A percentile compares a stretch with the other conserved stretches of the same genome.
Conservation (phyloP, 2,329 filamentous ascomycete genomes). For the Chaetomium sp. region DNA sequence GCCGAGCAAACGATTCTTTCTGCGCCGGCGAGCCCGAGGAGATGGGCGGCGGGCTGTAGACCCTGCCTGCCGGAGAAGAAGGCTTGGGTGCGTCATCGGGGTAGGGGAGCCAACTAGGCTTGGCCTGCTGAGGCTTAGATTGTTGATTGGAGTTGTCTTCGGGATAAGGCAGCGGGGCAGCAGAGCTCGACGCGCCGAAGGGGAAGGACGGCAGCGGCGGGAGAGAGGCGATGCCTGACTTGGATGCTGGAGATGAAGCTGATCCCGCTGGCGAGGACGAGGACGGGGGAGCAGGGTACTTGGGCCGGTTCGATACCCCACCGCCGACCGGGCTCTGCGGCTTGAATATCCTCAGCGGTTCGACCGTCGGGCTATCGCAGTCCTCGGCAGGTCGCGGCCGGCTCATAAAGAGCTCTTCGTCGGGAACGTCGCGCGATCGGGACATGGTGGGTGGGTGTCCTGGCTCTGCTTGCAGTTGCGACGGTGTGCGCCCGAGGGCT, state of each 20-base stretch:
- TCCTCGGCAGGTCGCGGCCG: conserved; percentile 53
- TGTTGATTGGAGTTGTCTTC: conserved; percentile 40
- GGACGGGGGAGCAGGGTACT: conserved; percentile 53
- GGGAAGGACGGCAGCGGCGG: conserved; percentile 52
- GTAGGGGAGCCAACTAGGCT: conserved; percentile 45
- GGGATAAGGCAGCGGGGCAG: conserved; percentile 56
- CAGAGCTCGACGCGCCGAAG: conserved; percentile 70
- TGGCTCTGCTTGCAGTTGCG: neutral
- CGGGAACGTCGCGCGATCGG: conserved; percentile 65
- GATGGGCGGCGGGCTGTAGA: conserved; percentile 41
- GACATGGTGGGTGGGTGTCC: conserved; percentile 39
- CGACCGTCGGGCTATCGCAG: conserved; percentile 74
- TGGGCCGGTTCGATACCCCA: conserved; percentile 47
- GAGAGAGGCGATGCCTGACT: conserved; percentile 46
- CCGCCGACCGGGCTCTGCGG: conserved; percentile 65
- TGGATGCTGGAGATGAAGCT: conserved; percentile 46
- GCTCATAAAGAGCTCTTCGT: conserved; percentile 82
- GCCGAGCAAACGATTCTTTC: conserved; percentile 56
- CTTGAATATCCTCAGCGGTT: conserved; percentile 84
- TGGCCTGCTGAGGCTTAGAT: conserved; percentile 15
- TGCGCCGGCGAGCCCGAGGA: conserved; percentile 45
- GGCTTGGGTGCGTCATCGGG: conserved; percentile 45
- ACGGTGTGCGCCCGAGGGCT: neutral
- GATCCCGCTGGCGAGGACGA: conserved; percentile 43
- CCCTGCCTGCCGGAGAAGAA: conserved; percentile 37